These are phyloP conservation scores for Talaromyces sp. DNA, from an alignment of 2,329 filamentous ascomycete genomes.

Conservation along the genomic window DNA sequence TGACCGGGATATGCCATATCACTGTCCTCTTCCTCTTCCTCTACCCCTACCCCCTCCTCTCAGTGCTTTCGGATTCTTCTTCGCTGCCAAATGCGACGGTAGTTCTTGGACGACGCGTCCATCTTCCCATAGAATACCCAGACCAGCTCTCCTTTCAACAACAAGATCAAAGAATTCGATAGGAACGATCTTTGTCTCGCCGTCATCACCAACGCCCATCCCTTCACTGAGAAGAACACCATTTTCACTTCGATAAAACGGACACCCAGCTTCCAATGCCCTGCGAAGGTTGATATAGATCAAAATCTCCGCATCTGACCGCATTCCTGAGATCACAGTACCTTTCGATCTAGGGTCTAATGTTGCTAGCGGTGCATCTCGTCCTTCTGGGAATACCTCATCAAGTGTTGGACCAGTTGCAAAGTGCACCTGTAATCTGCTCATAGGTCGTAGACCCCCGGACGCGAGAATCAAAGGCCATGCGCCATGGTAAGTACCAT, in stretches of 20 bases:
- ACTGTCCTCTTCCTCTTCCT: constrained; percentile 15
- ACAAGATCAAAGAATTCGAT: constrained; percentile 70
- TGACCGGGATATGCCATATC: not conserved
- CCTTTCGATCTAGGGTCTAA: constrained; percentile 26
- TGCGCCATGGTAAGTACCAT: constrained; percentile 82
- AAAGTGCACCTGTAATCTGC: constrained; percentile 85
- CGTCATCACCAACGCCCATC: constrained; percentile 46
- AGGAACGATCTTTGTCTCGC: constrained; percentile 58
- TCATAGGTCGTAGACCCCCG: constrained; percentile 79
- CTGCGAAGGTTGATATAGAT: constrained; percentile 71
- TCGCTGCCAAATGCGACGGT: constrained; percentile 42
- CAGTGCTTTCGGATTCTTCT: constrained; percentile 30
- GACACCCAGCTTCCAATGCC: constrained; percentile 60
- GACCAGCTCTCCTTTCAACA: constrained; percentile 68
- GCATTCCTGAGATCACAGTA: constrained; percentile 74
- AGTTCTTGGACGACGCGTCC: constrained; percentile 53
- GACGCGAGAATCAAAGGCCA: constrained; percentile 72
- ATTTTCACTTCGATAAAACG: constrained; percentile 78
- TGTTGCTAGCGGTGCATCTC: constrained; percentile 19
- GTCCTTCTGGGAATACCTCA: constrained; percentile 30
- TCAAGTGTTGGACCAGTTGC: constrained; percentile 64
- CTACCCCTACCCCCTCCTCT: constrained; percentile 24
- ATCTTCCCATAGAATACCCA: constrained; percentile 63
- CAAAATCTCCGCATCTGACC: constrained; percentile 70
- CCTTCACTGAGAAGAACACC: constrained; percentile 64